Percentiles rank a stretch among this genome's conserved stretches.
phyloP scores from a whole-genome alignment of 306 rosid genomes.

The Cucurbita ficifolia region DNA sequence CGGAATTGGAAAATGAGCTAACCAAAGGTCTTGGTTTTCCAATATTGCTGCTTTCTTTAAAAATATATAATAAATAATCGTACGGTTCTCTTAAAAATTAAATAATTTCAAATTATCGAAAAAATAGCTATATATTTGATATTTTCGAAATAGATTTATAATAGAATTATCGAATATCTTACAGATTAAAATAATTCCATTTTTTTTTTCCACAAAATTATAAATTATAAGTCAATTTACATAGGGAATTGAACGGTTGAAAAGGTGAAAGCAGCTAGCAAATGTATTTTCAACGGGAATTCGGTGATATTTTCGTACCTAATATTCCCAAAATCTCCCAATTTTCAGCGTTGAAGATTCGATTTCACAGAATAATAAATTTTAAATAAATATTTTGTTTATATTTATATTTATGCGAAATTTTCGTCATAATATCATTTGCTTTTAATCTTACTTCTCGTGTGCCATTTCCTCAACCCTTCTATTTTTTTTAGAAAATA shows the following conservation, averaged over 20 bases:
- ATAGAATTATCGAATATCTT: no score
- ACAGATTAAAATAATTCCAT: no score
- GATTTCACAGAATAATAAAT: not conserved
- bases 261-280: not conserved
- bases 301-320: not conserved
- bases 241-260: not conserved
- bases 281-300: not conserved
- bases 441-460: not conserved
- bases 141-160: no score
- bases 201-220: no score
- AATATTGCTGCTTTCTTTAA: not conserved
- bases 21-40: not conserved
- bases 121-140: no score
- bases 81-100: no score
- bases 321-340: not conserved
- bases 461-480: not conserved
- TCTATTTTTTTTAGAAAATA: not conserved
- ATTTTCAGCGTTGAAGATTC: not conserved
- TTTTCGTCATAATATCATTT: not conserved
- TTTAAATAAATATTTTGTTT: not conserved
- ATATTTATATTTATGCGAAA: not conserved
- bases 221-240: not conserved
- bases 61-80: no score
- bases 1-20: not conserved
- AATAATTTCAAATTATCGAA: no score